Base-by-base conservation (phyloP, 306 rosid species). In the Prunus mira region DNA sequence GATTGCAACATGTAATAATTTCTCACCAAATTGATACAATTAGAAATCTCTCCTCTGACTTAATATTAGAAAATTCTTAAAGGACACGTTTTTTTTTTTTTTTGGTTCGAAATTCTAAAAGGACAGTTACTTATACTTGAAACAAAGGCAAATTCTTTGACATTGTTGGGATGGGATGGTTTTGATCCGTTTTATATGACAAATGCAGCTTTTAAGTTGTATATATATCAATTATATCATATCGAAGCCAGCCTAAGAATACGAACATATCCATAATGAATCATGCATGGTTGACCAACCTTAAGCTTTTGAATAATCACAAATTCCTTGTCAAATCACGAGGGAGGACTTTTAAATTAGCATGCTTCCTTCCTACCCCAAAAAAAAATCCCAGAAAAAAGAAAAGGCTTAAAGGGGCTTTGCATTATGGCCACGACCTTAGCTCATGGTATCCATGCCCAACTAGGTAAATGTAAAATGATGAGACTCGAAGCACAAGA, bases 401-500 rank as follows among this genome's bases (percentile, higher is more conserved):
- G 19, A 25, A 60, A 56, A 25, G 30, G 34, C 3, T 60, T 22
- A 77, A 70, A 64, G 52, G 74, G 51, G 22, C 34, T 38, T 73
- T n/a, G 41, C 78, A 65, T 52, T 66, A 64, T 38, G 43, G 43
- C 43, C 43, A 38, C 43, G 43, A 38, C 12, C 83, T 58, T 30
- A 28, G 71, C 76, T 65, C 60, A 69, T 70, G 69, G 80, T 65
- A 76, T 71, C 79, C 82, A 86, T 84, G 69, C 69, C 80, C 75
- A 73, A 65, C 57, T 54, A 54, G 81, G 47, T 71, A 77, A 49
- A 61, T 61, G 69, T 57, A 82, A 4, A 57, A 90, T 86, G 79
- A 90, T 84, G 73, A 80, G 81, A 70, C 83, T 85, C 78, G 67
- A 41, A 76, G 79, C 76, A 80, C 86, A 72, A 78, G 9, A 18